A percentile compares a stretch with the other conserved stretches of the same genome.
These are phyloP conservation scores for Postia placenta DNA, from an alignment of 768 basidiomycete genomes.

Conservation along the genomic window DNA sequence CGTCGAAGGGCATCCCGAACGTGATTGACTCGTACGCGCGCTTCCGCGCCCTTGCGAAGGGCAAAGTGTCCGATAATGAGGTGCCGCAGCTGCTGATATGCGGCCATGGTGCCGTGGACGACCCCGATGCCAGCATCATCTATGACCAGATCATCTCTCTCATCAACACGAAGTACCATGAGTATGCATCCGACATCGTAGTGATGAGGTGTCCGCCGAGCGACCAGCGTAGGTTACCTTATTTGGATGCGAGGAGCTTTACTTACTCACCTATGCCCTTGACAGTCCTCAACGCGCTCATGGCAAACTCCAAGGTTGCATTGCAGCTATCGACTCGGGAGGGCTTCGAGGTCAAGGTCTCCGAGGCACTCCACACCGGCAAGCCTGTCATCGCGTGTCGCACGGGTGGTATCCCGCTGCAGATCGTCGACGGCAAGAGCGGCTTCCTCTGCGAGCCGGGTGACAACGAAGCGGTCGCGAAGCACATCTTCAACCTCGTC, in stretches of 20 bases:
- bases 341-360: conserved; percentile 97
- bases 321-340: conserved; percentile 90
- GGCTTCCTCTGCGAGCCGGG: conserved; percentile 79
- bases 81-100: conserved; percentile 75
- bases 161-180: conserved; percentile 31
- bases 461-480: conserved; percentile 70
- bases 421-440: conserved; percentile 82
- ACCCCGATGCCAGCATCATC: conserved; percentile 91
- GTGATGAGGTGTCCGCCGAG: conserved; percentile 68
- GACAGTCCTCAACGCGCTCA: conserved; percentile 77
- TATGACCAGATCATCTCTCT: conserved; percentile 72
- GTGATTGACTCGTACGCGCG: conserved; percentile 85
- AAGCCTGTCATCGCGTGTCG: conserved; percentile 79
- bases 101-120: conserved; percentile 92
- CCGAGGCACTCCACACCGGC: conserved; percentile 88
- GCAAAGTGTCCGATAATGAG: conserved; percentile 40
- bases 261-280: conserved; percentile 5
- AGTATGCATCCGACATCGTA: conserved; percentile 36
- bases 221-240: conserved; percentile 63
- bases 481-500: conserved; percentile 70
- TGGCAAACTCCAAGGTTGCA: conserved; percentile 86
- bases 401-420: conserved; percentile 93
- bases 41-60: conserved; percentile 63
- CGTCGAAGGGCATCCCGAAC: conserved; percentile 75
- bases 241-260: too few relatives aligned